A percentile compares a stretch with the other conserved stretches of the same genome.
These are phyloP conservation scores for Rhazya stricta DNA, from an alignment of 257 asterid species.

Conservation along the genomic window DNA sequence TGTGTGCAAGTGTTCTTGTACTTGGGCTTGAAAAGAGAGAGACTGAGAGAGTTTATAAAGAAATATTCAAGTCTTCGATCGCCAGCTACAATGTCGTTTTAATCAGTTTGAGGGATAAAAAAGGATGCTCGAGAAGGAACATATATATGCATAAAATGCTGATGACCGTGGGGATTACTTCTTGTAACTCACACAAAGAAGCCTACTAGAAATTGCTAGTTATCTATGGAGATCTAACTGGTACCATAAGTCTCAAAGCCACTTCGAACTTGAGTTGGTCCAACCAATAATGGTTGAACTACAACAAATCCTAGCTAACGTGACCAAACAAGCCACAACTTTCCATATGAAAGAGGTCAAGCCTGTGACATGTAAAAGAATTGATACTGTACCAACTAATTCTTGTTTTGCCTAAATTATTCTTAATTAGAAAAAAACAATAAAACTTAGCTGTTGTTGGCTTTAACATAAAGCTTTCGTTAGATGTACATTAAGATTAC, in stretches of 20 bases:
- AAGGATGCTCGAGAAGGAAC: constrained; percentile 13
- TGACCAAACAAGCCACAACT: constrained; percentile 19
- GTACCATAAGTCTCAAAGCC: not conserved
- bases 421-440: not conserved
- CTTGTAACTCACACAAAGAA: constrained; percentile 20
- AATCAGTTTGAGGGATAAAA: constrained; percentile 26
- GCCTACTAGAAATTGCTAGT: not conserved
- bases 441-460: constrained; percentile 16
- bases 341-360: constrained; percentile 11
- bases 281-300: constrained; percentile 17
- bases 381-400: constrained; percentile 16
- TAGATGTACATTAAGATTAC: not conserved
- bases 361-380: constrained; percentile 17
- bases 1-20: not conserved
- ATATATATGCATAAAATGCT: not conserved
- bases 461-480: constrained; percentile 4
- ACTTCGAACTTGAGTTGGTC: constrained; percentile 23
- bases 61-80: not conserved
- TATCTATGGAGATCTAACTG: not conserved
- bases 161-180: constrained; percentile 5
- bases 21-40: constrained; percentile 8
- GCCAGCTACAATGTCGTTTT: constrained; percentile 14
- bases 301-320: constrained; percentile 24
- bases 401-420: not conserved
- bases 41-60: constrained; percentile 18